Evolutionary conservation across 2,329 filamentous ascomycete genomes (phyloP).

Genomic region (Ceratocystis destructans): DNA sequence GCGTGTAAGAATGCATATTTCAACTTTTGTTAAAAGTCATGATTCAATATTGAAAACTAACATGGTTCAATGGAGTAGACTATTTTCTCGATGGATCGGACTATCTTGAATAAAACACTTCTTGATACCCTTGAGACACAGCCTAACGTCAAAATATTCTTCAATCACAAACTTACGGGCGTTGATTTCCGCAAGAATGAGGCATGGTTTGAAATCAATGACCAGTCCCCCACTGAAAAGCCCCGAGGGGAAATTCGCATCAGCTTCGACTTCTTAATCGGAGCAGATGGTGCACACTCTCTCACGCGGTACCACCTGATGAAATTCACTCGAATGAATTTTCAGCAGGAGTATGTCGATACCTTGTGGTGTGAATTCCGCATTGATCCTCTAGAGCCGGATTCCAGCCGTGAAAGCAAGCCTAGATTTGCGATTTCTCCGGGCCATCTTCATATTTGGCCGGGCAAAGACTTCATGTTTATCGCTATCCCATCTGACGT

Average conservation of each 20-base stretch:
- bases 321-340: conserved; percentile 86
- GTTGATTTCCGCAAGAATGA: conserved; percentile 67
- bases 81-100: conserved; percentile 76
- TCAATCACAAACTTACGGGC: conserved; percentile 84
- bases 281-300: conserved; percentile 90
- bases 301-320: conserved; percentile 85
- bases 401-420: conserved; percentile 24
- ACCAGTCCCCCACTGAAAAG: not conserved
- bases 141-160: conserved; percentile 82
- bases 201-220: conserved; percentile 68
- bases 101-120: conserved; percentile 65
- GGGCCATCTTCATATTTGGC: conserved; percentile 96
- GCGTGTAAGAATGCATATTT: conserved; percentile 43
- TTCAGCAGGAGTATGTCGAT: conserved; percentile 88
- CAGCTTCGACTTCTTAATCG: conserved; percentile 82
- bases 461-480: conserved; percentile 89
- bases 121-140: conserved; percentile 71
- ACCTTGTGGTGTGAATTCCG: conserved; percentile 95
- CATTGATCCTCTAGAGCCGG: conserved; percentile 41
- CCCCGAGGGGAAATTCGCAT: conserved; percentile 64
- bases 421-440: conserved; percentile 65
- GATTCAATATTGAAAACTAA: not conserved
- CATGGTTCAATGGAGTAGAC: conserved; percentile 48
- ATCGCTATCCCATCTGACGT: conserved; percentile 76
- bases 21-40: not conserved